Conservation (phyloP, 176 grass and related monocot genomes). For the Guadua angustifolia region DNA sequence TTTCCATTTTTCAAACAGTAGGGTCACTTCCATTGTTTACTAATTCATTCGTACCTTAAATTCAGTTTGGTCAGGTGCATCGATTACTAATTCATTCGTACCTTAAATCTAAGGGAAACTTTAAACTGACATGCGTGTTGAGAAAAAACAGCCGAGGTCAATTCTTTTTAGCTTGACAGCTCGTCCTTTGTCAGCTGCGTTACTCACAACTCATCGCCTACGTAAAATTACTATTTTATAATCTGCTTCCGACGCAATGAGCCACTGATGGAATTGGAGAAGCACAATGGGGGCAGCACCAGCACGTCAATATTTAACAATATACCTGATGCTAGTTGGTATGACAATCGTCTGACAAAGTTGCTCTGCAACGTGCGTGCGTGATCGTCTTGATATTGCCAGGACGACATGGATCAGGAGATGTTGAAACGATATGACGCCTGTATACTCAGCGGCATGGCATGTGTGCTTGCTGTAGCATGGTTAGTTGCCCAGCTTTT, state of each 20-base stretch:
- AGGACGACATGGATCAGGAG: background rate
- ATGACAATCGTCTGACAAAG: background rate
- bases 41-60: background rate
- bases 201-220: background rate
- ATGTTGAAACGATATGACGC: too few relatives aligned
- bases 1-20: background rate
- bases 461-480: too few relatives aligned
- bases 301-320: background rate
- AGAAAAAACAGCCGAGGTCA: background rate
- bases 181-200: background rate
- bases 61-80: background rate
- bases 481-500: too few relatives aligned
- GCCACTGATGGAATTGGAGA: background rate
- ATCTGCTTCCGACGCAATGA: slow-evolving; percentile 20
- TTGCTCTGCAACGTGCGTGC: background rate
- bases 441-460: too few relatives aligned
- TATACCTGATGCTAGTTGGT: background rate
- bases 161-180: background rate
- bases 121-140: background rate
- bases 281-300: background rate
- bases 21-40: background rate
- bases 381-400: slow-evolving; percentile 18
- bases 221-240: slow-evolving; percentile 10
- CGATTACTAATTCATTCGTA: background rate
- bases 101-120: too few relatives aligned